Base-by-base conservation (phyloP, 371 early-diverging fungal species). In the Apophysomyces elegans region DNA sequence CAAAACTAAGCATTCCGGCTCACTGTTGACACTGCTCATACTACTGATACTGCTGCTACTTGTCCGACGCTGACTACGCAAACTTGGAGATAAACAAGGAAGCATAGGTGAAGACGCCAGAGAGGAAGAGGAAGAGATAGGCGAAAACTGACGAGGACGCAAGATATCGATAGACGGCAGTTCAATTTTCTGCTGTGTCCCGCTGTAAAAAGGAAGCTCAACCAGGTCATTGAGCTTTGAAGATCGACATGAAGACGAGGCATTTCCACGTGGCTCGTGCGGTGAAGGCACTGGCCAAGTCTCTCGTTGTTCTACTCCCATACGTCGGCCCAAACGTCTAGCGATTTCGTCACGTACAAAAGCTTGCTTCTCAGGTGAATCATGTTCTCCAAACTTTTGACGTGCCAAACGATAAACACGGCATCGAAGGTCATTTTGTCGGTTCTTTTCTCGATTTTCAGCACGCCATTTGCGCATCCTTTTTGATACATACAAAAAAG, bases 371-470 rank as follows among this genome's bases (percentile, higher is more conserved):
- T 84, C 86, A 2, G 74, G 70, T 12, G 86, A 81, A 45, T 87
- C 84, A 11, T 76, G 76, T 11, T 83, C 80, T 13, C 89, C 90
- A 68, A 85, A 90, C 41, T 80, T 83, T 65, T 86, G 85, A 9
- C 86, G 75, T 2, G 90, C 90, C 47, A 86, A 75, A 6, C 88
- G 83, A 71, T 90, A 89, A 2, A 90, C 90, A 50, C 90, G 87
- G 59, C 89, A 90, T 21, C 90, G 76, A 66, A 89, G 72, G 59
- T 90, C 90, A 64, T 90, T 90, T 58, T 86, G 79, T 58, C 85
- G 75, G 63, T 90, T 87, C 58, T 87, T 87, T 57, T 87, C 88
- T 59, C 83, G 74, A 46, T 87, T 87, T 64, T 85, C 83, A n/a
- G 88, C 81, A 39, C 88, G 62, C 88, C 88, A 87, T 60, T 85